Evolutionary conservation across 2,329 filamentous ascomycete species (phyloP).

Genomic region (Fusarium continuum): DNA sequence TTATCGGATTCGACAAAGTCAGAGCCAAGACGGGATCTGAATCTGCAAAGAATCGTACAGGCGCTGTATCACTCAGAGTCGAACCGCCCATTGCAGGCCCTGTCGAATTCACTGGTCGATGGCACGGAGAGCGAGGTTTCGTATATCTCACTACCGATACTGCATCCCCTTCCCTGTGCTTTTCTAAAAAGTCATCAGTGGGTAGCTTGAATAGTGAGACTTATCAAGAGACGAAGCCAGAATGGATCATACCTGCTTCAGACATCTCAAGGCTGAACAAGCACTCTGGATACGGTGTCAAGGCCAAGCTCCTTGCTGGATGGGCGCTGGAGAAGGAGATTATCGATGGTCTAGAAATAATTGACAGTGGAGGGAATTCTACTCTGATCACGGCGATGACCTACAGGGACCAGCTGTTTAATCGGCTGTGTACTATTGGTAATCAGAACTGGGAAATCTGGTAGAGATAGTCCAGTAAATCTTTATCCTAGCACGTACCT

Average conservation of each 20-base stretch:
- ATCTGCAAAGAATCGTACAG: slow-evolving; percentile 71
- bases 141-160: slow-evolving; percentile 16
- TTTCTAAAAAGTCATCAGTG: not conserved
- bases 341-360: slow-evolving; percentile 74
- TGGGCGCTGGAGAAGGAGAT: slow-evolving; percentile 77
- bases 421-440: slow-evolving; percentile 76
- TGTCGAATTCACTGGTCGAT: slow-evolving; percentile 75
- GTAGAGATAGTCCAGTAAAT: too few relatives aligned
- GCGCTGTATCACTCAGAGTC: not conserved
- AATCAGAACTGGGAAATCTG: slow-evolving; percentile 82
- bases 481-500: too few relatives aligned
- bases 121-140: slow-evolving; percentile 70
- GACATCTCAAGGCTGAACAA: slow-evolving; percentile 79
- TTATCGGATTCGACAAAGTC: slow-evolving; percentile 73
- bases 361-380: slow-evolving; percentile 56
- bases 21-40: slow-evolving; percentile 67
- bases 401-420: slow-evolving; percentile 78
- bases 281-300: slow-evolving; percentile 80
- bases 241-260: slow-evolving; percentile 72
- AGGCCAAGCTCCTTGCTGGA: slow-evolving; percentile 78
- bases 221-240: slow-evolving; percentile 57
- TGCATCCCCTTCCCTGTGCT: not conserved
- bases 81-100: slow-evolving; percentile 59
- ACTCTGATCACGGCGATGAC: slow-evolving; percentile 74
- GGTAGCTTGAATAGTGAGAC: rapidly evolving